These are phyloP conservation scores for Cylindrotheca fusiformis DNA, from an alignment of 108 stramenopile species.

Conservation along the genomic window DNA sequence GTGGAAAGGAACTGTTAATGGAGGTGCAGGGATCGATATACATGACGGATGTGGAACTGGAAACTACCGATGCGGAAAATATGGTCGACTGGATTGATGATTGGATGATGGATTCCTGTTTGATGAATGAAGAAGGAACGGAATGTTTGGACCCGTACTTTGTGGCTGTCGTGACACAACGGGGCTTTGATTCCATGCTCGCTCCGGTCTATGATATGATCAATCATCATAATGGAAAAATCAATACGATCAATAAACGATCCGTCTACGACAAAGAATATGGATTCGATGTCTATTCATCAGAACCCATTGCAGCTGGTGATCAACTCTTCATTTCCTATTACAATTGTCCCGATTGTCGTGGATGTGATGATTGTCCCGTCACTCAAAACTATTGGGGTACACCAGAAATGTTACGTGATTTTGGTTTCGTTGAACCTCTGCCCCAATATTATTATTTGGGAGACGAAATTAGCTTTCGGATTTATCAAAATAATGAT, in stretches of 20 bases:
- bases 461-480: neutral
- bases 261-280: neutral
- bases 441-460: conserved; percentile 12
- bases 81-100: neutral
- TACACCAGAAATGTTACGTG: conserved; percentile 28
- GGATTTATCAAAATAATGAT: neutral
- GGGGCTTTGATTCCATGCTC: conserved; percentile 24
- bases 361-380: neutral
- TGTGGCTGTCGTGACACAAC: conserved; percentile 8
- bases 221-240: conserved; percentile 45
- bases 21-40: conserved; percentile 17
- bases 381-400: conserved; percentile 5
- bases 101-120: neutral
- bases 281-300: conserved; percentile 6
- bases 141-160: neutral
- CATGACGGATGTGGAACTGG: neutral
- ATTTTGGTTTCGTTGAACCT: conserved; percentile 31
- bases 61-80: neutral
- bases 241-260: conserved; percentile 22
- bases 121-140: neutral
- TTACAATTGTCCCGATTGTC: conserved; percentile 13
- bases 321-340: conserved; percentile 9
- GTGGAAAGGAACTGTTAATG: conserved; percentile 37
- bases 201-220: conserved; percentile 60
- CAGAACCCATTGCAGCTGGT: neutral